Evolutionary conservation across 2,329 filamentous ascomycete species (phyloP).

Genomic region (Xylariales sp.): DNA sequence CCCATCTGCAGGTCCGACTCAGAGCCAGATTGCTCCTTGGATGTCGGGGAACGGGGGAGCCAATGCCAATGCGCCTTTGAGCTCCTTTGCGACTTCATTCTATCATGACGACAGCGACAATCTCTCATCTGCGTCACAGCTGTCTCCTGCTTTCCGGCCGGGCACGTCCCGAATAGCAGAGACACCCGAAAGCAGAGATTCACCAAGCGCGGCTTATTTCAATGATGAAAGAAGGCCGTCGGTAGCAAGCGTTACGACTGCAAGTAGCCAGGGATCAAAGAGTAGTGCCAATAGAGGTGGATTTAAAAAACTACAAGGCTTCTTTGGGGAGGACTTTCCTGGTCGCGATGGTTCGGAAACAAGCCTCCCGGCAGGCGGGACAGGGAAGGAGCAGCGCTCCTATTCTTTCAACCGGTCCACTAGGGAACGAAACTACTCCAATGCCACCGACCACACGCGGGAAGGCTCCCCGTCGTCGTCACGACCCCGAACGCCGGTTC

Average conservation of each 20-base stretch:
- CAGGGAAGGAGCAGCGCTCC: conserved; percentile 55
- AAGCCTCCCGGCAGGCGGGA: conserved; percentile 48
- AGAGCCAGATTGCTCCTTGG: conserved; percentile 53
- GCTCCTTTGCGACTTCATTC: conserved; percentile 52
- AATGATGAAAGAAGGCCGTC: conserved; percentile 79
- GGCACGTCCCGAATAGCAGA: conserved; percentile 26
- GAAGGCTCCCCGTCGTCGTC: conserved; percentile 73
- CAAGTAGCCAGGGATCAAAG: conserved; percentile 81
- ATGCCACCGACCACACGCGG: conserved; percentile 65
- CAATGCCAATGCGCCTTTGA: conserved; percentile 30
- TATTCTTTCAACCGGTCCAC: conserved; percentile 58
- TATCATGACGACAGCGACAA: conserved; percentile 74
- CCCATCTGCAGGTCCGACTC: conserved; percentile 49
- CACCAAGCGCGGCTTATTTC: conserved; percentile 53
- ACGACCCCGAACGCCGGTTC: conserved; percentile 76
- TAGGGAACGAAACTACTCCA: conserved; percentile 78
- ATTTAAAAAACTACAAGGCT: conserved; percentile 79
- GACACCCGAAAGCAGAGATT: conserved; percentile 50
- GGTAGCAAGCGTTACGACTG: conserved; percentile 77
- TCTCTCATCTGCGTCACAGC: conserved; percentile 55
- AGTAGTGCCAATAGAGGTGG: conserved; percentile 65
- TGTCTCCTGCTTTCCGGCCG: conserved; percentile 66
- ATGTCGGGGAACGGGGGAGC: conserved; percentile 42
- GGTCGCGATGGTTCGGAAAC: conserved; percentile 70
- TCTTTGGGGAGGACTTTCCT: conserved; percentile 88